Base-by-base conservation (phyloP, 257 asterid species). In the Petunia secreta region DNA sequence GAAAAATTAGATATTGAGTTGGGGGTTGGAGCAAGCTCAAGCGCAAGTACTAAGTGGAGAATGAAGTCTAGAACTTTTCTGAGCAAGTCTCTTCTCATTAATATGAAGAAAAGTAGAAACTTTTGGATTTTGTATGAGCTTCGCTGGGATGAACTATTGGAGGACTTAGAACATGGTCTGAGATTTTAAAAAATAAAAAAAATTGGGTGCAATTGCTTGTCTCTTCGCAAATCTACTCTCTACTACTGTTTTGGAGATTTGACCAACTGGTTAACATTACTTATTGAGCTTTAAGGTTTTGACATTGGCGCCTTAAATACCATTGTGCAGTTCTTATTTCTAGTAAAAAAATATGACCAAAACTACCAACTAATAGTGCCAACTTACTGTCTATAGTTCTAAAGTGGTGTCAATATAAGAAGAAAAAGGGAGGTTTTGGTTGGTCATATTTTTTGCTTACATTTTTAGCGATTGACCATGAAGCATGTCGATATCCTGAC, bases 381-480 rank as follows among this genome's bases (percentile, higher is more conserved):
- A 25, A 25, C 25, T 25, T 25, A 25, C 25, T 25, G 25, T 25
- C 25, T 25, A 25, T 25, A 25, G 25, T 25, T 25, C 25, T 25
- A 25, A 25, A 25, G 25, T 25, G 25, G 25, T 25, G 25, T 25
- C 25, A 25, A 25, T 25, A 25, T 25, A 25, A 25, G 25, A 25
- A 25, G 55, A 68, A 68, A 44, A 68, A 68, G 2, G n/a, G 75
- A 66, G 38, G 40, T 43, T 68, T 68, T 68, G 52, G 39, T 15
- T 68, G 57, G 44, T 68, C 57, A 41, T 68, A 15, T 43, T 43
- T 40, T 43, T 68, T 43, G 16, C n/a, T 8, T 50, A 10, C 5
- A 3, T 25, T 50, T 71, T 73, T 73, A 50, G 62, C 36, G 62
- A 50, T 73, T 73, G 77, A 73, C 77, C 43, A 7, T 73, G 34